Evolutionary conservation across 306 rosid species (phyloP).

Genomic region (Quillaja saponaria): DNA sequence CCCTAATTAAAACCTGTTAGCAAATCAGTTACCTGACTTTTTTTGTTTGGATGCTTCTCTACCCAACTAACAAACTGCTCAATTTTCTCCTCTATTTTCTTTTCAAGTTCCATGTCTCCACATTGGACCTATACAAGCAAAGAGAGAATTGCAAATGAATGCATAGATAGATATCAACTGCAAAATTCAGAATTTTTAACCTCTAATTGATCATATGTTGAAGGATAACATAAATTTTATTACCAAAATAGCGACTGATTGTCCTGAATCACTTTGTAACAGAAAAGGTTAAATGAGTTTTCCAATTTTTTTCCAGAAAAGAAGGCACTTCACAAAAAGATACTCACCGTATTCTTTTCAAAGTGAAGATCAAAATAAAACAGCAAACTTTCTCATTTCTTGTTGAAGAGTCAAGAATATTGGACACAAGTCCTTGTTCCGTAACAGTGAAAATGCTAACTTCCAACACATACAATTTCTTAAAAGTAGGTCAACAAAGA

Average conservation of each 20-base stretch:
- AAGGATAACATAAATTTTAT: no score
- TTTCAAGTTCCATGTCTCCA: constrained; percentile 85
- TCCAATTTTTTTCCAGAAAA: no score
- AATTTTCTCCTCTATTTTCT: constrained; percentile 90
- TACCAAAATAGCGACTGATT: no score
- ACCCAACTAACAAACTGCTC: constrained; percentile 94
- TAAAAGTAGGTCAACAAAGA: no score
- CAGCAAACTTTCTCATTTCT: not conserved
- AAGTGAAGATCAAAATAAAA: not conserved
- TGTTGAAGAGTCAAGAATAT: not conserved
- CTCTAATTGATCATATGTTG: no score
- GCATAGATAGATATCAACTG: not conserved
- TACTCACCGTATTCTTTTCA: no score
- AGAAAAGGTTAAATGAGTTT: not conserved
- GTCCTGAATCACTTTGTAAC: no score
- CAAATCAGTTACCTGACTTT: constrained; percentile 74
- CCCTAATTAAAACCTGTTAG: no score
- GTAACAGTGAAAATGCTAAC: not conserved
- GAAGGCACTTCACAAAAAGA: not conserved
- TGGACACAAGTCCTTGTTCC: not conserved
- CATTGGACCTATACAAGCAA: constrained; percentile 80
- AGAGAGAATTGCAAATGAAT: not conserved
- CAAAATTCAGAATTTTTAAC: not conserved
- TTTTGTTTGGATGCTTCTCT: constrained; percentile 96
- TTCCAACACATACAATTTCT: not conserved